Evolutionary conservation across 768 basidiomycete species (phyloP).

Genomic region (Ramaria sp.): DNA sequence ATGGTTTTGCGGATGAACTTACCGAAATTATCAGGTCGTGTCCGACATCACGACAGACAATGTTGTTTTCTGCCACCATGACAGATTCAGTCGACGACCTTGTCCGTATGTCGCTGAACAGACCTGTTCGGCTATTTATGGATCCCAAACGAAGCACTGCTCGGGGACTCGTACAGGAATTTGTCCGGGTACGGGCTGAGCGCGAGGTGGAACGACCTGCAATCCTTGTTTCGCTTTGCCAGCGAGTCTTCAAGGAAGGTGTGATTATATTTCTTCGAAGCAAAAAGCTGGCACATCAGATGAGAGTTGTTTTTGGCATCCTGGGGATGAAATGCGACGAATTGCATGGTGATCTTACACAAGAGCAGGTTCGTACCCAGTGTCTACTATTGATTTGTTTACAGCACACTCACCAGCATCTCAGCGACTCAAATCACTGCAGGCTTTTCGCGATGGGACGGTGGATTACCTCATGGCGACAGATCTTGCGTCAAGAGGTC

Average conservation of each 20-base stretch:
- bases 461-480: constrained; percentile 96
- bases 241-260: constrained; percentile 71
- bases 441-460: constrained; percentile 74
- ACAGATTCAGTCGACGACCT: constrained; percentile 93
- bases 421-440: constrained; percentile 78
- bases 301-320: constrained; percentile 86
- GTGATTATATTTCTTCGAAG: constrained; percentile 93
- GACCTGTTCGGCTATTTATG: constrained; percentile 89
- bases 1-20: constrained; percentile 93
- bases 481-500: constrained; percentile 87
- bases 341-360: constrained; percentile 89
- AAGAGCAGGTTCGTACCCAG: constrained; percentile 69
- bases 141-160: constrained; percentile 88
- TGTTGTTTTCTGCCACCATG: constrained; percentile 99
- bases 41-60: constrained; percentile 83
- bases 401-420: not conserved
- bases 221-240: constrained; percentile 73
- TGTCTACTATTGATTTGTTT: not conserved
- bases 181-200: constrained; percentile 79
- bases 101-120: constrained; percentile 84
- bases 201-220: constrained; percentile 71
- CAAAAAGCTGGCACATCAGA: constrained; percentile 95
- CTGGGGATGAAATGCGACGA: constrained; percentile 87
- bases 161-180: constrained; percentile 83
- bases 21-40: constrained; percentile 89